These are phyloP conservation scores for Russula sp. DNA, from an alignment of 768 basidiomycete genomes.

Conservation along the genomic window DNA sequence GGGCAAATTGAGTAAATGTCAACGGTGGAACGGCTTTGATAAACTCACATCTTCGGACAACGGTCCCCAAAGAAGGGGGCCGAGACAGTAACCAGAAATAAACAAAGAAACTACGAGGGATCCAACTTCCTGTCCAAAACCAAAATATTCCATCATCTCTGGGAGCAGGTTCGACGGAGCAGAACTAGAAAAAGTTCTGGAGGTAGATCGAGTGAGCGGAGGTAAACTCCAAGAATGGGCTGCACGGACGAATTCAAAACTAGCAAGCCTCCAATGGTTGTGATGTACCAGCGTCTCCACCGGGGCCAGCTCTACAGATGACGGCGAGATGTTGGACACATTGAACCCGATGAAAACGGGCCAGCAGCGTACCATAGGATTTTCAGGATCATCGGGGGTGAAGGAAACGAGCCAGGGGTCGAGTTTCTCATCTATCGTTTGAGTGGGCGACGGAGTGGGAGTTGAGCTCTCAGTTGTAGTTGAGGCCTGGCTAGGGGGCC, in stretches of 20 bases:
- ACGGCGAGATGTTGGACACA: not conserved
- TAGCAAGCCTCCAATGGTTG: constrained; percentile 47
- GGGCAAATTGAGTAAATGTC: not conserved
- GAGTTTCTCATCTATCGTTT: constrained; percentile 4
- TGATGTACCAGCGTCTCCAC: constrained; percentile 49
- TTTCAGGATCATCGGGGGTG: constrained; percentile 9
- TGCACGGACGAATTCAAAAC: constrained; percentile 53
- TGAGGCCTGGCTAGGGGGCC: constrained; percentile 18
- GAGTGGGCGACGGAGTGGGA: not conserved
- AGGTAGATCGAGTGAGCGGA: constrained; percentile 3
- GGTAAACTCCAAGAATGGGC: constrained; percentile 2
- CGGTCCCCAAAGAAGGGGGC: constrained; percentile 30
- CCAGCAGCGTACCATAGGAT: constrained; percentile 24
- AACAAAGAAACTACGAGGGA: constrained; percentile 60
- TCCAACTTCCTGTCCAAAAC: constrained; percentile 50
- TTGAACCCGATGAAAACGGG: constrained; percentile 10
- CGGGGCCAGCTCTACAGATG: constrained; percentile 50
- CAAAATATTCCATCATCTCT: constrained; percentile 46
- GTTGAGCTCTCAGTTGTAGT: constrained; percentile 1
- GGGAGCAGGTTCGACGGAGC: constrained; percentile 52
- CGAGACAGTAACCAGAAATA: constrained; percentile 62
- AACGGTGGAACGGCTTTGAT: constrained; percentile 20
- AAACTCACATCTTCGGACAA: constrained; percentile 37
- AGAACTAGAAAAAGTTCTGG: constrained; percentile 61
- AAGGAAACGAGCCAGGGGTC: constrained; percentile 30